These are phyloP conservation scores for Penicillium desertorum DNA, from an alignment of 495 filamentous ascomycete species.

Conservation along the genomic window DNA sequence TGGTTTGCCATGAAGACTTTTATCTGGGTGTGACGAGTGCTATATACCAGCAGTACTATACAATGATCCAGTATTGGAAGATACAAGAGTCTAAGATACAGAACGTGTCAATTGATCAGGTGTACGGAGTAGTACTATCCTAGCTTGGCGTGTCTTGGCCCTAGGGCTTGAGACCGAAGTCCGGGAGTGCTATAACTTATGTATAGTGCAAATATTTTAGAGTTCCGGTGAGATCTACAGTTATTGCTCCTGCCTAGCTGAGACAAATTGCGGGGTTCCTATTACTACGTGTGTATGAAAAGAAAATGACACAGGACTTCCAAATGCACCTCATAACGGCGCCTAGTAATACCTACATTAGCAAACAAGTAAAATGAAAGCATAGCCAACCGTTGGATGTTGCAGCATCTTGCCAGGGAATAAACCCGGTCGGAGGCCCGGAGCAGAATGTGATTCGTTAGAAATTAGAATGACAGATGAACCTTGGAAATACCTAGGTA, in stretches of 20 bases:
- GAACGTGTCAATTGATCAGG: background rate
- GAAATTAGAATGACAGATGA: background rate
- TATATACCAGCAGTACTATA: background rate
- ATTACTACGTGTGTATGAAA: background rate
- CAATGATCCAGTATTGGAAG: background rate
- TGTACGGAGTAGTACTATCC: background rate
- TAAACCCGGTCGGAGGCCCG: slow-evolving; percentile 20
- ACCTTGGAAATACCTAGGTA: too few relatives aligned
- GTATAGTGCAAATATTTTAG: too few relatives aligned
- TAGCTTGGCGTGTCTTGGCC: background rate
- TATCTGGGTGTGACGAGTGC: too few relatives aligned
- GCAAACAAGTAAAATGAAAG: background rate
- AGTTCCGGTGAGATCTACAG: too few relatives aligned
- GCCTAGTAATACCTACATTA: background rate
- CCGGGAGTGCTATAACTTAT: too few relatives aligned
- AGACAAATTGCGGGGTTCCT: too few relatives aligned
- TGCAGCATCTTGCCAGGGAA: slow-evolving; percentile 4
- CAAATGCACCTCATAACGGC: background rate
- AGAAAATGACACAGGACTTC: background rate
- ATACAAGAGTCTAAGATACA: background rate
- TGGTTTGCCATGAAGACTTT: too few relatives aligned
- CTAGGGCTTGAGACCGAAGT: background rate
- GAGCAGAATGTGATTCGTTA: slow-evolving; percentile 21
- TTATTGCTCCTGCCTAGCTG: too few relatives aligned
- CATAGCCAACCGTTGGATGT: background rate